Evolutionary conservation across 441 rosid species (phyloP).

Genomic region (Gossypium aridum): DNA sequence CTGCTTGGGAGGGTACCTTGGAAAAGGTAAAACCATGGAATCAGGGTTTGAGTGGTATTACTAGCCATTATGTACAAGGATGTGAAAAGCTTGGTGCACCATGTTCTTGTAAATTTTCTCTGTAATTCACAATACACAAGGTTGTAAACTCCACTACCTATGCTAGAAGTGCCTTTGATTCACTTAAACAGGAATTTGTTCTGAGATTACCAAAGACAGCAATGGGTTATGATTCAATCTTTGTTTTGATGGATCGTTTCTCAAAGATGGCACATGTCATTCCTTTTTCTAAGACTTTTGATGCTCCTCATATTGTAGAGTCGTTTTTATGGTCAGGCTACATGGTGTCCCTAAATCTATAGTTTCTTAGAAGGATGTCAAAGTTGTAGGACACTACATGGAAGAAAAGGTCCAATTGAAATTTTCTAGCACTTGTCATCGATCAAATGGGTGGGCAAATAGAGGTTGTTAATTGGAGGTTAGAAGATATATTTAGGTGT

Average conservation of each 20-base stretch:
- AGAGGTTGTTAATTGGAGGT: neutral
- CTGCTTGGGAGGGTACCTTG: neutral
- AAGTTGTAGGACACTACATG: neutral
- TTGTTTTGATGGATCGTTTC: too few species aligned
- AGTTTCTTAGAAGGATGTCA: neutral
- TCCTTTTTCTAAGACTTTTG: too few species aligned
- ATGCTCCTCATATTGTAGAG: too few species aligned
- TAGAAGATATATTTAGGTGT: neutral
- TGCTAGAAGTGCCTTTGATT: too few species aligned
- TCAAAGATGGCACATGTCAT: too few species aligned
- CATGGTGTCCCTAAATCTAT: neutral
- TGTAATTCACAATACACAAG: too few species aligned
- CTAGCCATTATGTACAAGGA: neutral
- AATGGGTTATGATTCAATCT: too few species aligned
- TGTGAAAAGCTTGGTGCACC: neutral
- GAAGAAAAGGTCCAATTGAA: neutral
- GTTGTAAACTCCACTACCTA: too few species aligned
- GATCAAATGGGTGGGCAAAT: neutral
- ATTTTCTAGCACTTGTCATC: neutral
- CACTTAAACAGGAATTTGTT: too few species aligned
- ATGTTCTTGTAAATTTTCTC: too few species aligned
- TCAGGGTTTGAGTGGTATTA: neutral
- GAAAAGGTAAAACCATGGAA: neutral
- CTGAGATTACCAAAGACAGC: too few species aligned
- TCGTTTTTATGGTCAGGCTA: neutral